A percentile compares a stretch with the other conserved stretches of the same genome.
These are phyloP conservation scores for Candolleomyces aberdarensis DNA, from an alignment of 768 basidiomycete genomes.

Conservation along the genomic window DNA sequence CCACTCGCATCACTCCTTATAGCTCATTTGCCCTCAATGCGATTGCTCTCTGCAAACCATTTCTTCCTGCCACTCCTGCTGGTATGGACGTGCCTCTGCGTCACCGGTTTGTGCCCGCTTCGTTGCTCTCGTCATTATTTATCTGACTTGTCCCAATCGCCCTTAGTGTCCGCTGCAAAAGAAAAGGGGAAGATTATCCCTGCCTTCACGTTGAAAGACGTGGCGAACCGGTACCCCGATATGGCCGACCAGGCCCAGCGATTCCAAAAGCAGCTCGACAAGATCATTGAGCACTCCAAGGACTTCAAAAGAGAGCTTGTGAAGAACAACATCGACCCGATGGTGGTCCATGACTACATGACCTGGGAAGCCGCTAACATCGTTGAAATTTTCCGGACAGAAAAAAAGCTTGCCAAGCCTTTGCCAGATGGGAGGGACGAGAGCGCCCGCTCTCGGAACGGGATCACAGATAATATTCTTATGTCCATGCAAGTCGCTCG, in stretches of 20 bases:
- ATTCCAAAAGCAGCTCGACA: neutral
- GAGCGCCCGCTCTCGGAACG: constrained; percentile 4
- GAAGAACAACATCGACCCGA: neutral
- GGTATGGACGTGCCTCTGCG: no score
- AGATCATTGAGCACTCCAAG: neutral
- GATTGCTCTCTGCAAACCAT: no score
- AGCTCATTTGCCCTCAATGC: no score
- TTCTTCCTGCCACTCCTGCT: no score
- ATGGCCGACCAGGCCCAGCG: neutral
- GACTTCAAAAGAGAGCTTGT: neutral
- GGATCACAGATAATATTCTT: no score
- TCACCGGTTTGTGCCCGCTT: no score
- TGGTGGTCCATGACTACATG: neutral
- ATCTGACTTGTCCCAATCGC: no score
- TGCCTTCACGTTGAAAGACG: neutral
- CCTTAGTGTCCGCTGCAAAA: neutral
- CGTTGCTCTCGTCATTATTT: no score
- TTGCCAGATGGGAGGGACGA: constrained; percentile 9
- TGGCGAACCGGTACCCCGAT: neutral
- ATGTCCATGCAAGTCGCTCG: constrained; percentile 6
- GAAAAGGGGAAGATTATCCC: neutral
- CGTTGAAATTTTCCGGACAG: constrained; percentile 1
- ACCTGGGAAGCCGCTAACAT: neutral
- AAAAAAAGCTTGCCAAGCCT: constrained; percentile 9
- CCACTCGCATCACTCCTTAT: no score